phyloP scores from a whole-genome alignment of 345 rosid species.

The Jatropha curcas region DNA sequence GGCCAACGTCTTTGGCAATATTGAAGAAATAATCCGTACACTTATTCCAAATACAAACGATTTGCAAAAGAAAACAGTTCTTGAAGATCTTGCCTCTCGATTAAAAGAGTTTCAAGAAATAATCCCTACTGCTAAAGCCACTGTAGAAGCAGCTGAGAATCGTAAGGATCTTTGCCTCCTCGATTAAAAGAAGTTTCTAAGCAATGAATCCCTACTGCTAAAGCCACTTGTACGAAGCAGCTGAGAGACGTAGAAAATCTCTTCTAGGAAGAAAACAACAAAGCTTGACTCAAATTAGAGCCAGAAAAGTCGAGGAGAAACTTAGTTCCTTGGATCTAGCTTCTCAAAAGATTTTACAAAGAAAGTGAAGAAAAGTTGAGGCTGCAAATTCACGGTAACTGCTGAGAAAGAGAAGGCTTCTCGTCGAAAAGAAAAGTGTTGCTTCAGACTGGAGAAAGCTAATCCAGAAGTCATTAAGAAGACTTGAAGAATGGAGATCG shows the following conservation, averaged over 20 bases:
- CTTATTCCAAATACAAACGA: not conserved
- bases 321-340: slow-evolving; percentile 3
- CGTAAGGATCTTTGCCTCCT: not conserved
- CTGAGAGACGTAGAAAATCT: not conserved
- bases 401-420: not conserved
- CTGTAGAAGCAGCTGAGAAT: slow-evolving; percentile 1
- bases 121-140: not conserved
- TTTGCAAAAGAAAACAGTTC: not conserved
- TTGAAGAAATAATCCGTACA: not conserved
- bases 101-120: slow-evolving; percentile 7
- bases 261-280: not conserved
- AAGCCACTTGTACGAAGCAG: not conserved
- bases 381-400: not conserved
- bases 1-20: not conserved
- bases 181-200: slow-evolving; percentile 4
- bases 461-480: not conserved
- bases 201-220: not conserved
- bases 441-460: not conserved
- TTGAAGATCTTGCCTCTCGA: not conserved
- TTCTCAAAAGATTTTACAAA: slow-evolving; percentile 10
- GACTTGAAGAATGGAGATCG: not conserved
- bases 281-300: not conserved
- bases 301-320: not conserved
- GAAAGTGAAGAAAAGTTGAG: not conserved
- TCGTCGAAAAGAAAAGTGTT: not conserved